These are phyloP conservation scores for Chytriomyces sp. DNA, from an alignment of 192 early-diverging fungal species.

Conservation along the genomic window DNA sequence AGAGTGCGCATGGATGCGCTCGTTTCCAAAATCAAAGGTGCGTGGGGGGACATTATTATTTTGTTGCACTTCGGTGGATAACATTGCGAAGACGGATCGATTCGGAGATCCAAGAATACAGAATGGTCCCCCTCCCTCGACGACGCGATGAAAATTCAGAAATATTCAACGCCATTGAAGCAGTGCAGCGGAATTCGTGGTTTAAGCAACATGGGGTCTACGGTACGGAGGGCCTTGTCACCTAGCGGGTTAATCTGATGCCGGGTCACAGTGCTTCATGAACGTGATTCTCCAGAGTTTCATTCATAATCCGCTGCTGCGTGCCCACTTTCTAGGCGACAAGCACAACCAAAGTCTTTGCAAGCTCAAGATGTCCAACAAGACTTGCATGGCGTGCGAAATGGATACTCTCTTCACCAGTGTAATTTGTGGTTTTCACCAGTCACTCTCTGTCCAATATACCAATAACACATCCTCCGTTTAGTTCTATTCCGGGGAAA, in stretches of 20 bases:
- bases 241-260: background rate
- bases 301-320: constrained; percentile 88
- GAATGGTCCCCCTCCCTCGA: constrained; percentile 63
- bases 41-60: constrained; percentile 42
- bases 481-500: constrained; percentile 70
- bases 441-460: background rate
- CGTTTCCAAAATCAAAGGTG: constrained; percentile 53
- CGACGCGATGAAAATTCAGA: constrained; percentile 57
- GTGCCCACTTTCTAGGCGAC: constrained; percentile 90
- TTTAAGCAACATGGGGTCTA: constrained; percentile 88
- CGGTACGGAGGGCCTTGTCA: constrained; percentile 34
- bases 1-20: constrained; percentile 44
- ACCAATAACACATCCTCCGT: background rate
- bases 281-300: constrained; percentile 91
- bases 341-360: constrained; percentile 75
- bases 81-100: constrained; percentile 46
- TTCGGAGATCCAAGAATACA: constrained; percentile 44
- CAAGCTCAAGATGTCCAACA: constrained; percentile 43
- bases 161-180: constrained; percentile 40
- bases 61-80: constrained; percentile 26
- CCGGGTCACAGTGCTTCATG: constrained; percentile 90
- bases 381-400: constrained; percentile 89
- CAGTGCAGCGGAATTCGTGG: constrained; percentile 75
- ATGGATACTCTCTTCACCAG: constrained; percentile 80
- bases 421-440: constrained; percentile 37